Percentiles rank a stretch among this genome's conserved stretches.
These are phyloP conservation scores for Penicillium psychrosexuale DNA, from an alignment of 2,329 filamentous ascomycete genomes.

Conservation along the genomic window DNA sequence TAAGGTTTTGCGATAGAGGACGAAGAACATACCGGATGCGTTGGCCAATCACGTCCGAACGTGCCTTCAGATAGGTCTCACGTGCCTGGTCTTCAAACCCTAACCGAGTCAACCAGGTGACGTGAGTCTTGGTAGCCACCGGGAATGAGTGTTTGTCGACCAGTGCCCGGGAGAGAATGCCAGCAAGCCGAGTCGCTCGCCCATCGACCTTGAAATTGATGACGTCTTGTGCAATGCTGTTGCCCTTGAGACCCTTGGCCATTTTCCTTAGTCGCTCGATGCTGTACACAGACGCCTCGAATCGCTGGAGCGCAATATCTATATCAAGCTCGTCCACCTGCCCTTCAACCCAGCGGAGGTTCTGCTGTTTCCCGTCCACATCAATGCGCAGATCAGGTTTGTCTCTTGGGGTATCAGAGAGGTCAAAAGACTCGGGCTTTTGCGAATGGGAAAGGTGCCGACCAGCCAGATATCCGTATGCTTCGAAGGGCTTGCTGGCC, in stretches of 20 bases:
- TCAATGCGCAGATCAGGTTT: conserved; percentile 75
- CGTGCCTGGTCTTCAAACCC: conserved; percentile 88
- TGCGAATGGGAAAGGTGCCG: conserved; percentile 69
- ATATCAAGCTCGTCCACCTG: conserved; percentile 97
- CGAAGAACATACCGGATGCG: conserved; percentile 65
- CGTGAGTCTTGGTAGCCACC: conserved; percentile 73
- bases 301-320: conserved; percentile 84
- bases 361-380: conserved; percentile 94
- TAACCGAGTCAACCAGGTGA: conserved; percentile 78
- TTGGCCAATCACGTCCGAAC: conserved; percentile 74
- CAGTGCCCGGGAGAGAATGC: conserved; percentile 72
- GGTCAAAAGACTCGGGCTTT: conserved; percentile 76
- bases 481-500: conserved; percentile 77
- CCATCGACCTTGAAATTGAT: conserved; percentile 90
- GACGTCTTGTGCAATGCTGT: conserved; percentile 82
- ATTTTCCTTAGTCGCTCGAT: conserved; percentile 83
- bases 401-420: conserved; percentile 73
- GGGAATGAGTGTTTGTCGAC: conserved; percentile 73
- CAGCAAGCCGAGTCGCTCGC: conserved; percentile 72
- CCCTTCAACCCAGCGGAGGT: conserved; percentile 89
- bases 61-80: conserved; percentile 78
- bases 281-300: conserved; percentile 76
- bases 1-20: background rate
- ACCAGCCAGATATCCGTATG: conserved; percentile 79
- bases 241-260: conserved; percentile 76